Evolutionary conservation across 225 moss, liverwort and hornwort species (phyloP), one percentile per base, ranked within the genome.

Genomic region (Marchantia polymorpha): DNA sequence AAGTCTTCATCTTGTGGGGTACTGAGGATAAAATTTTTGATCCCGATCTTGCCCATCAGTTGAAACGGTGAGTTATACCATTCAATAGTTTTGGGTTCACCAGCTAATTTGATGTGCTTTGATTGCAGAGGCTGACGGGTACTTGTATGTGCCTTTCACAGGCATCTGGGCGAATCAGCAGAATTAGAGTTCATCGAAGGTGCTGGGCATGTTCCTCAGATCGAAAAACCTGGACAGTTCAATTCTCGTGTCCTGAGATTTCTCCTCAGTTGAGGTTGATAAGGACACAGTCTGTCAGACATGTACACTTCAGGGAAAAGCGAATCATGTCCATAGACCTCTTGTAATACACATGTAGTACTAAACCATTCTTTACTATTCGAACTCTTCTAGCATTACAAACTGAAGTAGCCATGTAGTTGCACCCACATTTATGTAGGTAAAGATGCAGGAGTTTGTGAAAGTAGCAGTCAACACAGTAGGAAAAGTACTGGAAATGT

Each of bases 171-270:
- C 10, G 81, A 74, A 29, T 70, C 51, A 23, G 86, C 88, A 23
- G 22, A 65, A 12, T 15, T 88, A 8, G 75, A 80, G 47, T 85
- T 66, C 81, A 84, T 88, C 3, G 12, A 82, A 30, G 63, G 74
- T 19, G 74, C 78, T 23, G 88, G 88, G 72, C 88, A 88, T 74
- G 82, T 76, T 61, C 88, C 88, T 10, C 88, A 88, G 63, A 8
- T 80, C 7, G 88, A 88, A 27, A 23, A 69, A 4, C 77, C 83
- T 63, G 12, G 72, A 17, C 12, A 73, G 22, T 88, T 72, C 74
- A 86, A 85, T 23, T 61, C 78, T 10, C 78, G 74, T 1, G 51
- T 83, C n/a, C 78, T 83, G n/a, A 70, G 72, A 7, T 88, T 88
- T 61, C 71, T 88, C 19, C 78, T 54, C 0, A 25, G 69, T 27